Conservation (phyloP, 306 rosid genomes). For the Gastrolobium bilobum region DNA sequence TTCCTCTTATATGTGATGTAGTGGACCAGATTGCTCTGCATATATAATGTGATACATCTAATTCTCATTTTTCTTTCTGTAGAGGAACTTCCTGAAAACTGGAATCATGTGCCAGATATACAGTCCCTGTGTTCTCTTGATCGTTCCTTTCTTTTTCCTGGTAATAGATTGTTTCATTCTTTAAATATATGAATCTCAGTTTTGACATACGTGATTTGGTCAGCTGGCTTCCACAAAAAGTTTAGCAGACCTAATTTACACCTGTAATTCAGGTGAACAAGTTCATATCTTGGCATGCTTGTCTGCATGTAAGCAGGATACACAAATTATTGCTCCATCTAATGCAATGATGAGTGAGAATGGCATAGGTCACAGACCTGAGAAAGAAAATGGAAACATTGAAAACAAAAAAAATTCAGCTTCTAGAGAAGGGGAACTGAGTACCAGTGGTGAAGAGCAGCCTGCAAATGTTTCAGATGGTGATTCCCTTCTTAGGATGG, state of each 20-base stretch:
- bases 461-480: slow-evolving; percentile 59
- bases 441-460: slow-evolving; percentile 61
- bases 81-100: slow-evolving; percentile 89
- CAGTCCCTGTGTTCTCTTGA: slow-evolving; percentile 73
- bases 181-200: slow-evolving; percentile 41
- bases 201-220: slow-evolving; percentile 47
- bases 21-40: slow-evolving; percentile 33
- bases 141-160: slow-evolving; percentile 92
- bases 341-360: slow-evolving; percentile 75
- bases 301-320: slow-evolving; percentile 88
- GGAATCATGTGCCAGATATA: slow-evolving; percentile 79
- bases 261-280: slow-evolving; percentile 86
- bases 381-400: slow-evolving; percentile 62
- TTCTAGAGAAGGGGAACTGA: slow-evolving; percentile 54
- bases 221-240: slow-evolving; percentile 53
- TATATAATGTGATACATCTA: slow-evolving; percentile 40
- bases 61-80: slow-evolving; percentile 53
- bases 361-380: slow-evolving; percentile 63
- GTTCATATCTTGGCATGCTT: slow-evolving; percentile 93
- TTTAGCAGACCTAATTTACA: slow-evolving; percentile 58
- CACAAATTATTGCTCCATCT: slow-evolving; percentile 79
- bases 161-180: slow-evolving; percentile 61
- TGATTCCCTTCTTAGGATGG: slow-evolving; percentile 76
- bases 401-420: slow-evolving; percentile 55
- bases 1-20: slow-evolving; percentile 37